Percentiles rank a stretch among this genome's conserved stretches.
Conservation (phyloP, 257 asterid genomes). For the Solanum megistacrolobum region DNA sequence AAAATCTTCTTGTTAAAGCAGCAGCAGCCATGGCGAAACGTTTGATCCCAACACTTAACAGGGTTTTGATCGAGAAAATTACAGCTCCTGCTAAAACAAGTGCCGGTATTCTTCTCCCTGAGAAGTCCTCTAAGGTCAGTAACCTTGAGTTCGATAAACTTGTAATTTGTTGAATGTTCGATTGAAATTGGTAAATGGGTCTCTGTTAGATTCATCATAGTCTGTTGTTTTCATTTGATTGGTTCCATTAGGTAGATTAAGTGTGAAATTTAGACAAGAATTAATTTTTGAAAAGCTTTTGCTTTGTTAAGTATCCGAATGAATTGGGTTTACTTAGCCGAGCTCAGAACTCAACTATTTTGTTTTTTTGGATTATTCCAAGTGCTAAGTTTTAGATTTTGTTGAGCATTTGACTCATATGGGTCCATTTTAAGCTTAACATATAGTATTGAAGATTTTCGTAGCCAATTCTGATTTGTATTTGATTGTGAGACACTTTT, state of each 20-base stretch:
- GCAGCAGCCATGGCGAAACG: constrained; percentile 58
- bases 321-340: neutral
- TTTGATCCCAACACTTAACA: constrained; percentile 66
- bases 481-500: neutral
- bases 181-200: neutral
- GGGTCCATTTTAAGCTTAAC: neutral
- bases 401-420: neutral
- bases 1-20: neutral
- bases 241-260: neutral
- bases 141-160: neutral
- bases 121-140: constrained; percentile 60
- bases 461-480: neutral
- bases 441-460: neutral
- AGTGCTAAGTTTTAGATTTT: no score
- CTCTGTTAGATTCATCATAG: neutral
- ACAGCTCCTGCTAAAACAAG: constrained; percentile 72
- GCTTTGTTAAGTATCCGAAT: neutral
- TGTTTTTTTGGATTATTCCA: no score
- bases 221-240: neutral
- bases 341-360: neutral
- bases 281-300: neutral
- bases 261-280: neutral
- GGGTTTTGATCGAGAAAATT: constrained; percentile 78
- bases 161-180: neutral
- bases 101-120: constrained; percentile 89